A percentile compares a stretch with the other conserved stretches of the same genome.
Conservation (phyloP, 1,284 basidiomycete genomes). For the Heliocybe sulcata region DNA sequence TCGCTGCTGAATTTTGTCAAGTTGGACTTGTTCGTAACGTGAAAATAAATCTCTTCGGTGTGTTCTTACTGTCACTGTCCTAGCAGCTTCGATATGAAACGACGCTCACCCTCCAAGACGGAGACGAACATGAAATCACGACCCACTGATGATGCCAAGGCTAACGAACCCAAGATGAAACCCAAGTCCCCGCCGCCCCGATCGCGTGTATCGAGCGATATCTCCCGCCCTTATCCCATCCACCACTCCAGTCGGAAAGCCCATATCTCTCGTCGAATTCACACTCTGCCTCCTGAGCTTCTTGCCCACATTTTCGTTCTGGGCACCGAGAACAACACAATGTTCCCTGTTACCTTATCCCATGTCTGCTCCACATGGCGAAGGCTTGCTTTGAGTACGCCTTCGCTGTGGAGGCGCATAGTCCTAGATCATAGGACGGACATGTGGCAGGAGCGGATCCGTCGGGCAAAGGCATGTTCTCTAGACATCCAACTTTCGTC, state of each 20-base stretch:
- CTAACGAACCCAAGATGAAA: too few species aligned
- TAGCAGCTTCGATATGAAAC: background rate
- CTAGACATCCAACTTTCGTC: conserved; percentile 45
- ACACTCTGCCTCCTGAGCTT: conserved; percentile 50
- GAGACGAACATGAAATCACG: too few species aligned
- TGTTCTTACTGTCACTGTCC: background rate
- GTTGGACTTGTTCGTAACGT: background rate
- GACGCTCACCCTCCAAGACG: background rate
- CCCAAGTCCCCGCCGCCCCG: background rate
- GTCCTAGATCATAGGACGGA: conserved; percentile 34
- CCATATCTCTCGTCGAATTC: conserved; percentile 35
- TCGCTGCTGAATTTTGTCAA: background rate
- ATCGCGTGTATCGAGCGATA: background rate
- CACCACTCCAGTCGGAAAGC: background rate
- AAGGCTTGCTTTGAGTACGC: conserved; percentile 45
- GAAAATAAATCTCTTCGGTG: background rate
- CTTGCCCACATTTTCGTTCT: conserved; percentile 53
- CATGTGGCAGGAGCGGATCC: conserved; percentile 55
- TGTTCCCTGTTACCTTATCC: conserved; percentile 51
- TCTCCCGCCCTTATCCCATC: background rate
- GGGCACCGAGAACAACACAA: conserved; percentile 45
- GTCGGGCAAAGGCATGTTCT: conserved; percentile 47
- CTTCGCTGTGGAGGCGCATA: conserved; percentile 53
- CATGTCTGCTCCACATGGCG: conserved; percentile 63
- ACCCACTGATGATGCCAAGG: too few species aligned